Base-by-base conservation (phyloP, 2,329 filamentous ascomycete species). In the Cercospora sp. region DNA sequence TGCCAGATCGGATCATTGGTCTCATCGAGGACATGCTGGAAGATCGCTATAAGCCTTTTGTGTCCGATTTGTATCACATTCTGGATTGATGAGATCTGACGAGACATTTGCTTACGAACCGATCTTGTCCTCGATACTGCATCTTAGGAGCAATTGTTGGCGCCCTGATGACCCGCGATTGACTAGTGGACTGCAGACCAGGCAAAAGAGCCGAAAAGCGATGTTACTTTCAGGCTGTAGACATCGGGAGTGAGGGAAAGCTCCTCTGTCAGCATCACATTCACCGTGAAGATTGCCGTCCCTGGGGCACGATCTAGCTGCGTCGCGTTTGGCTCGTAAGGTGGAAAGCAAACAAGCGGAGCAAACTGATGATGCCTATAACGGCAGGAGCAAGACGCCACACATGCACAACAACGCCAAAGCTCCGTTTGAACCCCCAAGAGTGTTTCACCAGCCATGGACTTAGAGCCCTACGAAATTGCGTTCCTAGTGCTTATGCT, bases 21-120 rank as follows among this genome's bases (percentile, higher is more conserved):
- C 5, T 67, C 34, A 67, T 67, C 55, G 66, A 67, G 45, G 30
- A 30, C 5, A 64, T 43, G 40, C 45, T 67, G 26, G 61, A 64
- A 24, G 66, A 67, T 53, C n/a, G 21, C 24, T 60, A 60, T 7
- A 67, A 67, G 61, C 66, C 66, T 28, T 57, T 63, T 26, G 55
- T 67, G 21, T 40, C 24, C n/a, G 61, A 67, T 34, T 32, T 67
- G 28, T 55, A 66, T n/a, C 13, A 66, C 16, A 55, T 66, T 18
- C 49, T 61, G 30, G 58, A 66, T 7, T 66, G 64, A 66, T 10
- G 62, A 13, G n/a, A 18, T 10, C 4, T 34, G n/a, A 5, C 30
- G 18, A 7, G 28, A 3, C 28, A 5, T 59, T 37, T 13, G 18
- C 30, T 34, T 30, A 16, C 16, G 5, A 16, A 28, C 13, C 12